phyloP scores from a whole-genome alignment of 192 early-diverging fungal species.

The Linnemannia schmuckeri region DNA sequence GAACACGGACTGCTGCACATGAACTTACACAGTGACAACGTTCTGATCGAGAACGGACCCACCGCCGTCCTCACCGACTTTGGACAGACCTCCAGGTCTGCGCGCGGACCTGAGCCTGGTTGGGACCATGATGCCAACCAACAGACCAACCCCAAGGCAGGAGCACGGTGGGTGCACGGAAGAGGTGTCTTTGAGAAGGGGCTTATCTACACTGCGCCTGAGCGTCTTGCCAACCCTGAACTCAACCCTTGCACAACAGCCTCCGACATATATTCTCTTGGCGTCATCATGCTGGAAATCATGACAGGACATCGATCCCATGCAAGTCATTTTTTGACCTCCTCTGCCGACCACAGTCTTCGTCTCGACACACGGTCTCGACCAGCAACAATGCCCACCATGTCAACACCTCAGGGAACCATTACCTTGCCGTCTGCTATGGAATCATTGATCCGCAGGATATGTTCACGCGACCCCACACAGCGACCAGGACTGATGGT shows the following conservation, averaged over 20 bases:
- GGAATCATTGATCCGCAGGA: constrained; percentile 47
- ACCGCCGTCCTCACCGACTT: constrained; percentile 51
- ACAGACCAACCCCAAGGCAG: constrained; percentile 24
- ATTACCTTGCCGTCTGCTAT: constrained; percentile 39
- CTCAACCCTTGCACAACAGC: constrained; percentile 49
- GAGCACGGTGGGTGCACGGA: constrained; percentile 38
- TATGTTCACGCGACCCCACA: constrained; percentile 45
- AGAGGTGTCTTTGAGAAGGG: constrained; percentile 49
- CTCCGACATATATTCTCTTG: constrained; percentile 48
- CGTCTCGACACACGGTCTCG: constrained; percentile 16
- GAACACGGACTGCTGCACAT: constrained; percentile 53
- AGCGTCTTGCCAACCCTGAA: constrained; percentile 53
- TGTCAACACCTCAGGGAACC: constrained; percentile 46
- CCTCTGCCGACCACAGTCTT: constrained; percentile 17
- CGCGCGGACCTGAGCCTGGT: constrained; percentile 13
- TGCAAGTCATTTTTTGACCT: constrained; percentile 41
- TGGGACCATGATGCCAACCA: background rate
- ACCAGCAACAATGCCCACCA: constrained; percentile 5
- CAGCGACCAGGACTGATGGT: constrained; percentile 41
- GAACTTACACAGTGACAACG: constrained; percentile 56
- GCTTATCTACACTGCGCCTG: constrained; percentile 51
- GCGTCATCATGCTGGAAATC: constrained; percentile 56
- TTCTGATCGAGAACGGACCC: constrained; percentile 39
- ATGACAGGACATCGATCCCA: constrained; percentile 50
- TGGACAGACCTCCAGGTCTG: constrained; percentile 43